phyloP scores from a whole-genome alignment of 2,329 filamentous ascomycete species.

The Teratosphaeria nubilosa region DNA sequence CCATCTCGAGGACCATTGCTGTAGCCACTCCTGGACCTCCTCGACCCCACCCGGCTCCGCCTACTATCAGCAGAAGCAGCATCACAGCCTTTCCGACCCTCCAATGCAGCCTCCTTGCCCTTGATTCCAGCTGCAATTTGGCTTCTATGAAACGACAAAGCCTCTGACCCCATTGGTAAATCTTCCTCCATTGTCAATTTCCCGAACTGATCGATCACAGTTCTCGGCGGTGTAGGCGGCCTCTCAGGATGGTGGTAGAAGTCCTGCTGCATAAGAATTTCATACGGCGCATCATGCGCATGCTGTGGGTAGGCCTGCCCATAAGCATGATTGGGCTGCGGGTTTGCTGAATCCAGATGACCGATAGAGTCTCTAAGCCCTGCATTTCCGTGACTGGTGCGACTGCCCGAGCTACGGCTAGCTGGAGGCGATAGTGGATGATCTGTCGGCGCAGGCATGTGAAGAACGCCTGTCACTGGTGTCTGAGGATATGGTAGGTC shows the following conservation, averaged over 20 bases:
- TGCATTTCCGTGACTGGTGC: neutral
- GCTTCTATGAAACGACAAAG: neutral
- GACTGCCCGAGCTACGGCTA: neutral
- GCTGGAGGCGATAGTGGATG: neutral
- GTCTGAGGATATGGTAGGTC: neutral
- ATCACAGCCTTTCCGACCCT: neutral
- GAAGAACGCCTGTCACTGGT: neutral
- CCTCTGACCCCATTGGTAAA: neutral
- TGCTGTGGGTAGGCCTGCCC: neutral
- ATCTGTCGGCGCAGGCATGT: neutral
- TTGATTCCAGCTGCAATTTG: neutral
- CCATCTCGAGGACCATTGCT: neutral
- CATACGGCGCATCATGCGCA: neutral
- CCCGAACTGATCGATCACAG: neutral
- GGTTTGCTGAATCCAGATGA: neutral
- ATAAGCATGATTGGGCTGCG: neutral
- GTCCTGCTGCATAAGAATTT: neutral
- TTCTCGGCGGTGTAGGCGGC: neutral
- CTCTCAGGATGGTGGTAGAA: neutral
- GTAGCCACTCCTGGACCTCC: neutral
- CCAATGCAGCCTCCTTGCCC: neutral
- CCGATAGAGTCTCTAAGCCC: neutral
- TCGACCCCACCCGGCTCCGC: neutral
- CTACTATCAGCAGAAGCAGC: neutral
- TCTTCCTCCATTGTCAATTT: neutral